A percentile compares a stretch with the other conserved stretches of the same genome.
Conservation (phyloP, 2,329 filamentous ascomycete species). For the Pezicula radicicola region DNA sequence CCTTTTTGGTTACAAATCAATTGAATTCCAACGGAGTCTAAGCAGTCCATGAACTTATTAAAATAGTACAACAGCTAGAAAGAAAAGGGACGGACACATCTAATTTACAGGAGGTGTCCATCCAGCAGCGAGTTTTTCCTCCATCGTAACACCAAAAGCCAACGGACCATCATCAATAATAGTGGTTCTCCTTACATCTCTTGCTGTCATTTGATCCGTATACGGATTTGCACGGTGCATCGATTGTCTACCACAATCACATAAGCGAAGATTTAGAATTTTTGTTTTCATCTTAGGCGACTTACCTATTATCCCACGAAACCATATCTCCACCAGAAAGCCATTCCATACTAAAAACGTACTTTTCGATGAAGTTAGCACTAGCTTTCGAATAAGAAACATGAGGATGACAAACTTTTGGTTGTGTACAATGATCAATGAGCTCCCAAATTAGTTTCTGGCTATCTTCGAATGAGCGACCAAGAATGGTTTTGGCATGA, state of each 20-base stretch:
- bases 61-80: not conserved
- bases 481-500: slow-evolving; percentile 22
- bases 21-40: too few species aligned
- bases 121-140: slow-evolving; percentile 24
- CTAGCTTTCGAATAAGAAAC: not conserved
- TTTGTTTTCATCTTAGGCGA: not conserved
- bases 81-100: not conserved
- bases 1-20: too few species aligned
- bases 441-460: slow-evolving; percentile 25
- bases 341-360: slow-evolving; percentile 26
- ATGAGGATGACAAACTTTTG: not conserved
- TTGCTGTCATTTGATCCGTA: slow-evolving; percentile 20
- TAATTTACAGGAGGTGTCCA: not conserved
- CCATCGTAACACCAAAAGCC: slow-evolving; percentile 27
- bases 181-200: slow-evolving; percentile 24
- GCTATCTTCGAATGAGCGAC: slow-evolving; percentile 18
- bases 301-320: slow-evolving; percentile 29
- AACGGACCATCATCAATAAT: slow-evolving; percentile 24
- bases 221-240: slow-evolving; percentile 28
- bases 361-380: slow-evolving; percentile 10
- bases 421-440: slow-evolving; percentile 22
- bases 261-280: not conserved
- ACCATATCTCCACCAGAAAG: slow-evolving; percentile 22
- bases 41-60: not conserved
- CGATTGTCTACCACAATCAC: slow-evolving; percentile 4